Percentiles rank a stretch among this genome's conserved stretches.
These are phyloP conservation scores for Sporothrix schenckii DNA, from an alignment of 2,329 filamentous ascomycete species.

Conservation along the genomic window DNA sequence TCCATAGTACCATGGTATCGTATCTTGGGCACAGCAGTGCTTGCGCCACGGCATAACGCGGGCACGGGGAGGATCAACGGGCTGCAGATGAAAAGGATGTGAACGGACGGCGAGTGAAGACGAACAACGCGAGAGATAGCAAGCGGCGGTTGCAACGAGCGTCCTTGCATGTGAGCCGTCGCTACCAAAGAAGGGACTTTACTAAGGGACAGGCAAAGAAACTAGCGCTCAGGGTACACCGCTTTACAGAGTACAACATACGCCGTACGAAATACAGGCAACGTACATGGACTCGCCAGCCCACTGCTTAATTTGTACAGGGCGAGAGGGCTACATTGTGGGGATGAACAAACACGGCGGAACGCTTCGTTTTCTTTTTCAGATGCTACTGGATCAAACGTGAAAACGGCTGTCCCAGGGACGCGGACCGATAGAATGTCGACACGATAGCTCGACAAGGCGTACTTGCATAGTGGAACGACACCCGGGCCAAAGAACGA, in stretches of 20 bases:
- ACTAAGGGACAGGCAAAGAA: no score
- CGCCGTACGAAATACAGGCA: no score
- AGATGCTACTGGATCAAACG: neutral
- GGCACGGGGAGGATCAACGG: neutral
- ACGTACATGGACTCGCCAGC: neutral
- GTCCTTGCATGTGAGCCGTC: no score
- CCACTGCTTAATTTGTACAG: constrained; percentile 5
- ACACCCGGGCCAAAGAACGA: no score
- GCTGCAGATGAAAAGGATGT: neutral
- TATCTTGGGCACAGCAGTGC: neutral
- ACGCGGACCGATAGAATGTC: constrained; percentile 1
- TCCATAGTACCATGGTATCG: neutral
- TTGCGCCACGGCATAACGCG: neutral
- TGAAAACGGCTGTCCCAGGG: neutral
- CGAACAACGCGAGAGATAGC: neutral
- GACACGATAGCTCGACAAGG: no score
- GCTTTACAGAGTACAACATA: no score
- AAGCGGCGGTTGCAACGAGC: no score
- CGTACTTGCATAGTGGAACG: no score
- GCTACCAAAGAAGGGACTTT: no score
- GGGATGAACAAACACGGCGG: neutral
- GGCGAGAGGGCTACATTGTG: neutral
- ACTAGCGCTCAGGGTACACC: no score
- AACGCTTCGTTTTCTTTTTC: neutral
- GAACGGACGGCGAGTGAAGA: neutral